A percentile compares a stretch with the other conserved stretches of the same genome.
These are phyloP conservation scores for Salix arbutifolia DNA, from an alignment of 345 rosid genomes.

Conservation along the genomic window DNA sequence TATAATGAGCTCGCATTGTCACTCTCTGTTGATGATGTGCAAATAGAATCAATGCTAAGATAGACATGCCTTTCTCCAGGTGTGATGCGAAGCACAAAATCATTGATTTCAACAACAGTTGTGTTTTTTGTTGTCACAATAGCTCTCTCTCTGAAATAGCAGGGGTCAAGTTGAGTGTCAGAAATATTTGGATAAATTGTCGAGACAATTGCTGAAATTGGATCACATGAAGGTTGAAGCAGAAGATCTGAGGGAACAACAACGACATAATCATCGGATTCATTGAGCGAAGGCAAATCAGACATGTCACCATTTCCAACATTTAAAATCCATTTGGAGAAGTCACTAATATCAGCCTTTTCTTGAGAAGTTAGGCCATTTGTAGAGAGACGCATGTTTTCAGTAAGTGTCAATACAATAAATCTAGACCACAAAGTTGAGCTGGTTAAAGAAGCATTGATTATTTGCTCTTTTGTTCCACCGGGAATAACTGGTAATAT, in stretches of 20 bases:
- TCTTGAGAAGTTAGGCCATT: too few species aligned
- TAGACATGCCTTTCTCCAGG: background rate
- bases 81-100: background rate
- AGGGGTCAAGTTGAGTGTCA: too few species aligned
- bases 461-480: background rate
- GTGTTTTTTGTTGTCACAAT: background rate
- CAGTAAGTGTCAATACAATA: background rate
- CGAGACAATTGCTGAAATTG: background rate
- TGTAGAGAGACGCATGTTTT: background rate
- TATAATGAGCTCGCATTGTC: background rate
- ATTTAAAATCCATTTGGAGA: background rate
- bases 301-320: background rate
- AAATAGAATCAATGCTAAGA: background rate
- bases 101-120: background rate
- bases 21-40: background rate
- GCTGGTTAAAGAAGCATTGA: background rate
- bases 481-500: background rate
- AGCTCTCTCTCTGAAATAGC: background rate
- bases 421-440: background rate
- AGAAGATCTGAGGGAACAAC: background rate
- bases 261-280: background rate
- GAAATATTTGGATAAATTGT: background rate
- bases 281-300: background rate
- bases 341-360: background rate
- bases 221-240: background rate